Percentiles rank a stretch among this genome's conserved stretches.
Evolutionary conservation across 768 basidiomycete genomes (phyloP).

Genomic region (Paxillus rubicundulus): DNA sequence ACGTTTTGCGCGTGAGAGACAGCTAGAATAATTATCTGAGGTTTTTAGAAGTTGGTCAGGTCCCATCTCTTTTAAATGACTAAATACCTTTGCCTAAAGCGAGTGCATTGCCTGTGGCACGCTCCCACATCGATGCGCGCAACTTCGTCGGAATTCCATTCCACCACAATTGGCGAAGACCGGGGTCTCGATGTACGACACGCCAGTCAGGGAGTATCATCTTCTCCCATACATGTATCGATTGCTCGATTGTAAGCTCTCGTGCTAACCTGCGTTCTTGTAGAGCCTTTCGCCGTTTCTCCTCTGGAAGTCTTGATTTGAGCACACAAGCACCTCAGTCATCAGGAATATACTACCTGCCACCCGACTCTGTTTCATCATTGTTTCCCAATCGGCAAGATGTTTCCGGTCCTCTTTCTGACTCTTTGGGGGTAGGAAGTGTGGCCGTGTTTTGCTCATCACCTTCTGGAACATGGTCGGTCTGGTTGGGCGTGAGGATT

Average conservation of each 20-base stretch:
- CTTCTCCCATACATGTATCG: conserved; percentile 72
- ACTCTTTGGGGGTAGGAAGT: conserved; percentile 80
- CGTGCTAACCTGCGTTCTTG: conserved; percentile 61
- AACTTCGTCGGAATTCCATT: conserved; percentile 81
- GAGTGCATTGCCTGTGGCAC: conserved; percentile 79
- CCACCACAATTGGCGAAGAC: conserved; percentile 81
- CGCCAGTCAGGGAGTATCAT: conserved; percentile 83
- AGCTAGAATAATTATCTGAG: conserved; percentile 65
- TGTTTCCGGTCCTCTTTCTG: conserved; percentile 79
- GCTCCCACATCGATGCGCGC: conserved; percentile 79
- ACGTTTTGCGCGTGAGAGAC: conserved; percentile 70
- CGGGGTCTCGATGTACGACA: conserved; percentile 61
- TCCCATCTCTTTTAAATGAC: conserved; percentile 1
- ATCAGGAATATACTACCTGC: conserved; percentile 48
- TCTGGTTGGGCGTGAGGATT: conserved; percentile 52
- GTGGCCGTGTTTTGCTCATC: conserved; percentile 79
- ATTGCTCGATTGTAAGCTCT: conserved; percentile 69
- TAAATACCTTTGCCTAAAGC: conserved; percentile 74
- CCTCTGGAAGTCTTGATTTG: conserved; percentile 44
- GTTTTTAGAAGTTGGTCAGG: conserved; percentile 1
- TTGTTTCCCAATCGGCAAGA: conserved; percentile 79
- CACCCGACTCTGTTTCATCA: conserved; percentile 79
- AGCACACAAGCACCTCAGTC: conserved; percentile 1
- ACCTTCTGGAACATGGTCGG: conserved; percentile 77
- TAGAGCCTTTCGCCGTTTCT: conserved; percentile 61